Percentiles rank a stretch among this genome's conserved stretches.
phyloP scores from a whole-genome alignment of 202 grass and related monocot species.

The Elaeis oleifera region DNA sequence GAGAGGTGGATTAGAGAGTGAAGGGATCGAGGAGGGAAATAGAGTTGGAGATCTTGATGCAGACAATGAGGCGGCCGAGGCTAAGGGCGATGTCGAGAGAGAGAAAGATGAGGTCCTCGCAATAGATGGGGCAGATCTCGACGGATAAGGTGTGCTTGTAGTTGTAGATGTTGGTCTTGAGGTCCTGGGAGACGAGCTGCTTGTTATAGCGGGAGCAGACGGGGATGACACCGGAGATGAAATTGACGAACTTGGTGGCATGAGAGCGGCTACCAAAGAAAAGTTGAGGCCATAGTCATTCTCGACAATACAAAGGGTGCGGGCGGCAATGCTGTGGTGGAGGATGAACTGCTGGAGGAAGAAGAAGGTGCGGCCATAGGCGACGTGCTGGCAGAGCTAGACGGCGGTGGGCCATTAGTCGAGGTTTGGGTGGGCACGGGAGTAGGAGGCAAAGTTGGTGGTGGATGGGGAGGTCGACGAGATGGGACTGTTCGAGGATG shows the following conservation, averaged over 20 bases:
- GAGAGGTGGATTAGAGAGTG: slow-evolving; percentile 53
- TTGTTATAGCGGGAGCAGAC: too few species aligned
- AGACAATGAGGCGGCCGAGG: slow-evolving; percentile 67
- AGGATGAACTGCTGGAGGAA: slow-evolving; percentile 89
- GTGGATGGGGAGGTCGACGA: slow-evolving; percentile 75
- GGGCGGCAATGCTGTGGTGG: slow-evolving; percentile 57
- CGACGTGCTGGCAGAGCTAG: slow-evolving; percentile 83
- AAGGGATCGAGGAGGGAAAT: slow-evolving; percentile 66
- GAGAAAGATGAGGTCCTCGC: slow-evolving; percentile 72
- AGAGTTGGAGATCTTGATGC: slow-evolving; percentile 65
- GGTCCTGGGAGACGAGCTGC: too few species aligned
- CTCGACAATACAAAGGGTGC: slow-evolving; percentile 46
- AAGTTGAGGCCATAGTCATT: not conserved
- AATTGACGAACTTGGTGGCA: too few species aligned
- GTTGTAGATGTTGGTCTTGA: too few species aligned
- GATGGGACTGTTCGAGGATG: slow-evolving; percentile 71
- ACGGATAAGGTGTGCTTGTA: too few species aligned
- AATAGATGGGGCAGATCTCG: not conserved
- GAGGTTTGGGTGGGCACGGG: slow-evolving; percentile 62
- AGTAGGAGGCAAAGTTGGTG: slow-evolving; percentile 63
- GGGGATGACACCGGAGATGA: too few species aligned
- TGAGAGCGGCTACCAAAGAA: too few species aligned
- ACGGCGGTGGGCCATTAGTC: slow-evolving; percentile 81
- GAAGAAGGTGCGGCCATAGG: slow-evolving; percentile 84
- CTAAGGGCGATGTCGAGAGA: slow-evolving; percentile 46